phyloP scores from a whole-genome alignment of 345 rosid species.

The Streptanthus diversifolius region DNA sequence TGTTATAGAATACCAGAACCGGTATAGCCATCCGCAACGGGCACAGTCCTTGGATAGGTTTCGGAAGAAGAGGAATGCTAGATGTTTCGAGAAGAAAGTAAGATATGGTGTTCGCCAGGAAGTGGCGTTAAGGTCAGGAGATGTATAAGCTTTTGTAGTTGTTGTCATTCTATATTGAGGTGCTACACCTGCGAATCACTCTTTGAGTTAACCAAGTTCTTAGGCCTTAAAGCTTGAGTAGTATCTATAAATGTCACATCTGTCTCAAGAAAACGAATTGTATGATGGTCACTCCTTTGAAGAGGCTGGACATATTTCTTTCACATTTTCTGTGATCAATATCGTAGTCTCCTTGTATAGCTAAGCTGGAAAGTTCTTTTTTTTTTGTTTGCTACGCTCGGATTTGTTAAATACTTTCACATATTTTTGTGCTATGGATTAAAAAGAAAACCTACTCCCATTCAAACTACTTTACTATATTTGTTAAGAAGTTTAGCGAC shows the following conservation, averaged over 20 bases:
- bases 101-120: constrained; percentile 94
- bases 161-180: neutral
- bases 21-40: constrained; percentile 75
- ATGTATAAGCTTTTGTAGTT: neutral
- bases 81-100: constrained; percentile 93
- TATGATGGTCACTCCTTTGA: neutral
- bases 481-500: constrained; percentile 12
- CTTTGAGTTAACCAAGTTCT: neutral
- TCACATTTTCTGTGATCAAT: neutral
- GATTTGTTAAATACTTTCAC: neutral
- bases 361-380: neutral
- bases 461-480: neutral
- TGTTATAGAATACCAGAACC: constrained; percentile 55
- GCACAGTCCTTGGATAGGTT: constrained; percentile 84
- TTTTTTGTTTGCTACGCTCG: neutral
- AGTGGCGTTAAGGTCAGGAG: constrained; percentile 79
- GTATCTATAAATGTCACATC: neutral
- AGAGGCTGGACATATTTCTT: constrained; percentile 6
- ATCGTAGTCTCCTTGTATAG: neutral
- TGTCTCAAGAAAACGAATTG: neutral
- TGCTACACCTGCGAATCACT: neutral
- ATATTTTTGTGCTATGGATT: neutral
- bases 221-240: constrained; percentile 9
- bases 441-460: too few species aligned
- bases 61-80: constrained; percentile 87